These are phyloP conservation scores for Aspergillus aculeatus DNA, from an alignment of 2,329 filamentous ascomycete genomes.

Conservation along the genomic window DNA sequence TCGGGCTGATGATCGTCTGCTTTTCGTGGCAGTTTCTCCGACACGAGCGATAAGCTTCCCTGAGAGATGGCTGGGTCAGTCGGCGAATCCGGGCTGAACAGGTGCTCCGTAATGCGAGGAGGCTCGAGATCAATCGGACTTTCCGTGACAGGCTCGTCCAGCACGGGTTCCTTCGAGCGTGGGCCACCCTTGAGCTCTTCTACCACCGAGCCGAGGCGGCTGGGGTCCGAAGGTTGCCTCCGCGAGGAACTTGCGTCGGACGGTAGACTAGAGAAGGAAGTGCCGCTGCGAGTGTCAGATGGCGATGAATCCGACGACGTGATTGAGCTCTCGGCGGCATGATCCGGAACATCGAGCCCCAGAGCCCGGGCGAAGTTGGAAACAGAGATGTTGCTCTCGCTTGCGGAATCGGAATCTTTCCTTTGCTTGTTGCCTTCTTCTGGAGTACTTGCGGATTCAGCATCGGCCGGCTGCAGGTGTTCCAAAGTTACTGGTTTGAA, in stretches of 20 bases:
- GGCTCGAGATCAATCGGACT: conserved; percentile 28
- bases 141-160: conserved; percentile 38
- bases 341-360: conserved; percentile 60
- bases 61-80: conserved; percentile 48
- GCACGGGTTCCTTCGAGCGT: conserved; percentile 14
- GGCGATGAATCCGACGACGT: conserved; percentile 64
- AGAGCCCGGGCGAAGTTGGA: conserved; percentile 42
- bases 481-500: conserved; percentile 20
- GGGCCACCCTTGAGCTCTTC: conserved; percentile 51
- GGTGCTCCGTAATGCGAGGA: conserved; percentile 30
- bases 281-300: conserved; percentile 60
- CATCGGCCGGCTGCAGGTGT: conserved; percentile 22
- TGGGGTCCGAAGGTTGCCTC: conserved; percentile 32
- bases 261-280: conserved; percentile 62
- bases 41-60: conserved; percentile 40
- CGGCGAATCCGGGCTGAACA: conserved; percentile 47
- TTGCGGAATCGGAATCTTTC: conserved; percentile 31
- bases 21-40: conserved; percentile 17
- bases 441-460: conserved; percentile 11
- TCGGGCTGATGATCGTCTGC: conserved; percentile 13
- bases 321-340: conserved; percentile 62
- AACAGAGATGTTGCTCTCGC: conserved; percentile 34
- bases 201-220: conserved; percentile 54
- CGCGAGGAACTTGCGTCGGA: conserved; percentile 35
- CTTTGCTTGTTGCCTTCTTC: conserved; percentile 14